These are phyloP conservation scores for Nigrospora sphaerica DNA, from an alignment of 2,329 filamentous ascomycete species.

Conservation along the genomic window DNA sequence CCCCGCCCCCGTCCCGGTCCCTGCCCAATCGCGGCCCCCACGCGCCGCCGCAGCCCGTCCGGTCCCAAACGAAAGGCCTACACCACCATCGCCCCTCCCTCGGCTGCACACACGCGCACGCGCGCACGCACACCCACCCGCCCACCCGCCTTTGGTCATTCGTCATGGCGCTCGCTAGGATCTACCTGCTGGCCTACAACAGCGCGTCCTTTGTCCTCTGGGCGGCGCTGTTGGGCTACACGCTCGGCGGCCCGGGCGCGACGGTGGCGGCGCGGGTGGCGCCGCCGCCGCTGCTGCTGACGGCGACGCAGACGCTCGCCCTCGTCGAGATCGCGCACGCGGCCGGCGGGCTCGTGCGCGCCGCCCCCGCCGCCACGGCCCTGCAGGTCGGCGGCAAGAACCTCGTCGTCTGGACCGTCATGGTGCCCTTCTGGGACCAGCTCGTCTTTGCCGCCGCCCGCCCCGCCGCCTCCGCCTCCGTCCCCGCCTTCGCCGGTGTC, in stretches of 20 bases:
- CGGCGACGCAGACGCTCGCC: slow-evolving; percentile 42
- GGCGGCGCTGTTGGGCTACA: slow-evolving; percentile 4
- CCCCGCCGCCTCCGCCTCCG: too few species aligned
- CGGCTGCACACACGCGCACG: too few species aligned
- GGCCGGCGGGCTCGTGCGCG: slow-evolving; percentile 52
- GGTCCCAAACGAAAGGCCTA: too few species aligned
- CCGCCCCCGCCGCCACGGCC: slow-evolving; percentile 55
- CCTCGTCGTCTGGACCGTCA: slow-evolving; percentile 59
- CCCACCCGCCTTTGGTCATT: neutral
- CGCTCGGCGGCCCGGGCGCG: neutral
- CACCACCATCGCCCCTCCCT: too few species aligned
- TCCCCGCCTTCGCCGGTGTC: slow-evolving; percentile 16
- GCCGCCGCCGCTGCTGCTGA: slow-evolving; percentile 4
- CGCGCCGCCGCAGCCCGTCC: too few species aligned
- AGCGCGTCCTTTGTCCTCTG: slow-evolving; percentile 12
- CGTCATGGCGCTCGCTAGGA: neutral
- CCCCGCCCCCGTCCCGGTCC: too few species aligned
- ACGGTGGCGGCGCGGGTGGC: neutral
- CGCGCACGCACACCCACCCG: too few species aligned
- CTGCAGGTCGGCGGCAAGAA: slow-evolving; percentile 62
- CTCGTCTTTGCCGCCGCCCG: neutral
- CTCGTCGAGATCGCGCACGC: slow-evolving; percentile 56
- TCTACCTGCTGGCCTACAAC: slow-evolving; percentile 24
- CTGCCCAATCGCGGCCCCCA: too few species aligned
- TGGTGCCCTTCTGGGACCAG: slow-evolving; percentile 36